Conservation (phyloP, 108 stramenopile species). For the Cyclotella cryptica region DNA sequence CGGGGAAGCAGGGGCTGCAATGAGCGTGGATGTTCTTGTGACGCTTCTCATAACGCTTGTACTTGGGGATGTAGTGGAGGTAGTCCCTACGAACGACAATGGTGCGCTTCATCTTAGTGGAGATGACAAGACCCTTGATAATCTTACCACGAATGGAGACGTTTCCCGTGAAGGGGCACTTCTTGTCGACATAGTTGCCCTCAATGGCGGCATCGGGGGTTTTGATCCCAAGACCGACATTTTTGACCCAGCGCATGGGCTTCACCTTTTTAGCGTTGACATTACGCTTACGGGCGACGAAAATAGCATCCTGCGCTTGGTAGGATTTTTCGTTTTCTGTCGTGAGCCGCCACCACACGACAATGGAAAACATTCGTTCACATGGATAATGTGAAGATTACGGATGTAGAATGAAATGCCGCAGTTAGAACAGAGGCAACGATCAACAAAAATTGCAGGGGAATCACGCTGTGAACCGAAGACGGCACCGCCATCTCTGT, state of each 20-base stretch:
- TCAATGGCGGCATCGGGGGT: slow-evolving; percentile 96
- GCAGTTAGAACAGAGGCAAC: not conserved
- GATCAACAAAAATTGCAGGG: not conserved
- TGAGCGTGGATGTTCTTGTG: slow-evolving; percentile 99
- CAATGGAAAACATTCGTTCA: slow-evolving; percentile 34
- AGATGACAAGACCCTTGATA: slow-evolving; percentile 97
- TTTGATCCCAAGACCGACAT: slow-evolving; percentile 99
- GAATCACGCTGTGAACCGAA: not conserved
- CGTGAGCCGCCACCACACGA: slow-evolving; percentile 65
- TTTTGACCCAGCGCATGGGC: slow-evolving; percentile 96
- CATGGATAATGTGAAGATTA: not conserved
- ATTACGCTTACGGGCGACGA: slow-evolving; percentile 95
- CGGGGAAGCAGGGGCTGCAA: slow-evolving; percentile 97
- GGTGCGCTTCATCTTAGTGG: slow-evolving; percentile 99
- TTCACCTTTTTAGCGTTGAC: slow-evolving; percentile 77
- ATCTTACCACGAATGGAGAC: slow-evolving; percentile 99
- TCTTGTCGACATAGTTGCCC: slow-evolving; percentile 99
- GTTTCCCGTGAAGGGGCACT: slow-evolving; percentile 99
- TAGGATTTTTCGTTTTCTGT: slow-evolving; percentile 97
- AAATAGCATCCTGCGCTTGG: slow-evolving; percentile 99
- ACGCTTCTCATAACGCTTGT: slow-evolving; percentile 99
- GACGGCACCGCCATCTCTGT: not conserved
- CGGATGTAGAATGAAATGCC: not conserved
- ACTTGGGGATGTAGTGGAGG: slow-evolving; percentile 98
- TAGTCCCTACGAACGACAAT: slow-evolving; percentile 99